Percentiles rank a stretch among this genome's conserved stretches.
These are phyloP conservation scores for Bondarzewia mesenterica DNA, from an alignment of 1,284 basidiomycete species.

Conservation along the genomic window DNA sequence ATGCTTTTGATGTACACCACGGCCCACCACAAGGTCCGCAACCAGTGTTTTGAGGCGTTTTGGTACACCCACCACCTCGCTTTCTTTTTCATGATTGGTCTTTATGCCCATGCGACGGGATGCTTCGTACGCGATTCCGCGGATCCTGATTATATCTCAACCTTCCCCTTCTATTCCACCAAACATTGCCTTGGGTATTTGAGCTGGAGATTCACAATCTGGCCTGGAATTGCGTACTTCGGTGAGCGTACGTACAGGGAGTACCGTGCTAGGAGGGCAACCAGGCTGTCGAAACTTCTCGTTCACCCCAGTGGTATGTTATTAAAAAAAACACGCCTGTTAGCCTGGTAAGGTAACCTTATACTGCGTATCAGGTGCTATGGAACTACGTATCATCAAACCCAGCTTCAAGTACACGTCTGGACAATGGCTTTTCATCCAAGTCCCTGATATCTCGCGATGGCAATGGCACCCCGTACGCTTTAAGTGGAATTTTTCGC, in stretches of 20 bases:
- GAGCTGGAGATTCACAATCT: slow-evolving; percentile 83
- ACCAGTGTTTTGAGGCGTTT: slow-evolving; percentile 86
- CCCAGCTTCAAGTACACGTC: slow-evolving; percentile 84
- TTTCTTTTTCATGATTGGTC: slow-evolving; percentile 84
- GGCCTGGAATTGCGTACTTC: slow-evolving; percentile 82
- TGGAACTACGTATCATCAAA: slow-evolving; percentile 86
- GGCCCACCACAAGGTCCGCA: slow-evolving; percentile 74
- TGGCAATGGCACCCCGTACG: slow-evolving; percentile 87
- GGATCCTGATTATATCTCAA: slow-evolving; percentile 53
- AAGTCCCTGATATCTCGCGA: slow-evolving; percentile 75
- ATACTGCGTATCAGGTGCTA: slow-evolving; percentile 46
- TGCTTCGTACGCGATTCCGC: slow-evolving; percentile 84
- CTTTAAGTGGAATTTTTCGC: slow-evolving; percentile 8
- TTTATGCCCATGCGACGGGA: slow-evolving; percentile 84
- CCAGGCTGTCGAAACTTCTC: slow-evolving; percentile 71
- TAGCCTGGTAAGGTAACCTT: slow-evolving; percentile 12
- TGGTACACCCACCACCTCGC: slow-evolving; percentile 92
- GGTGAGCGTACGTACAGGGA: slow-evolving; percentile 77
- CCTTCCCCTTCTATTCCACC: slow-evolving; percentile 80
- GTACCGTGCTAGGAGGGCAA: slow-evolving; percentile 66
- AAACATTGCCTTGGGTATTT: slow-evolving; percentile 80
- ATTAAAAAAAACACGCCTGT: too few relatives aligned
- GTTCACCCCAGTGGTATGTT: slow-evolving; percentile 70
- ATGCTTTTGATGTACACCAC: slow-evolving; percentile 84
- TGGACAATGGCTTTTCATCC: slow-evolving; percentile 87